Evolutionary conservation across 352 stramenopile species (phyloP).

Genomic region (Globisporangium echinulatum): DNA sequence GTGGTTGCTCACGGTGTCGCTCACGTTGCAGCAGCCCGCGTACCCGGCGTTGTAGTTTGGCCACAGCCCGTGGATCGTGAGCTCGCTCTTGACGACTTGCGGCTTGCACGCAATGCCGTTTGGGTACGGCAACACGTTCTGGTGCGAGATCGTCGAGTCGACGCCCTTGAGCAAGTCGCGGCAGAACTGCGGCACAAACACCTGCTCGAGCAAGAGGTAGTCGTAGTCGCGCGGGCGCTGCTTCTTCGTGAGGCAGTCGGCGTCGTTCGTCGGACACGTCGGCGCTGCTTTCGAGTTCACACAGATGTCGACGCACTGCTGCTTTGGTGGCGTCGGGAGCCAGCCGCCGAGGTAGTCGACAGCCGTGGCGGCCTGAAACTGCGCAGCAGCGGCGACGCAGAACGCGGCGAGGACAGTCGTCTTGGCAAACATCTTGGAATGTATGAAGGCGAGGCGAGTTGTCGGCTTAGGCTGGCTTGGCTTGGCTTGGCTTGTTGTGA

Average conservation of each 20-base stretch:
- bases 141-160: constrained; percentile 74
- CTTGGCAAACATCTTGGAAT: constrained; percentile 11
- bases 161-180: constrained; percentile 64
- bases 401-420: constrained; percentile 8
- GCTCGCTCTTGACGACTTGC: constrained; percentile 29
- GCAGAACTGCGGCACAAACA: constrained; percentile 80
- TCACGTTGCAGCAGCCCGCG: constrained; percentile 65
- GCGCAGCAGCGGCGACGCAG: constrained; percentile 7
- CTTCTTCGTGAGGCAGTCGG: constrained; percentile 51
- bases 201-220: constrained; percentile 71
- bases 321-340: constrained; percentile 32
- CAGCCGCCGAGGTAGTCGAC: constrained; percentile 62
- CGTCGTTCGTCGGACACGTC: constrained; percentile 46
- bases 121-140: constrained; percentile 68
- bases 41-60: constrained; percentile 75
- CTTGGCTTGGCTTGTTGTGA: background rate
- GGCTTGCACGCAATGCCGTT: constrained; percentile 39
- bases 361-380: constrained; percentile 13
- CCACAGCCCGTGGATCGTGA: constrained; percentile 77
- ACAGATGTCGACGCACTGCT: constrained; percentile 75
- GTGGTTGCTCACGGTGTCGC: constrained; percentile 41
- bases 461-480: background rate
- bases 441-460: background rate
- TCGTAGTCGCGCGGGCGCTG: constrained; percentile 68
- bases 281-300: constrained; percentile 47